Percentiles rank a stretch among this genome's conserved stretches.
Conservation (phyloP, 2,329 filamentous ascomycete genomes). For the Xylariaceae sp. region DNA sequence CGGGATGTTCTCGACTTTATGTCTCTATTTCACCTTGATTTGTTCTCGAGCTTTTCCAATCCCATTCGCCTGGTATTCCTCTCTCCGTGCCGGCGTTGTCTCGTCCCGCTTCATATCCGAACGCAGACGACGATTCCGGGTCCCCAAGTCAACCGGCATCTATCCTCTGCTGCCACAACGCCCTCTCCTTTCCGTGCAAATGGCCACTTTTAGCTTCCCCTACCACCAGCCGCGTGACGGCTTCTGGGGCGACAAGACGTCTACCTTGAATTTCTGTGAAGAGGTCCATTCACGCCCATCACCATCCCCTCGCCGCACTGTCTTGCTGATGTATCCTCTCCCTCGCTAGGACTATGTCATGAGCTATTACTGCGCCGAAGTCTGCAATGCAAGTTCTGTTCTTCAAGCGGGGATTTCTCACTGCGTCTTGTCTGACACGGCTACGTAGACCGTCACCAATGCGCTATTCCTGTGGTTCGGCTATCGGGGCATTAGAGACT, state of each 20-base stretch:
- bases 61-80: too few relatives aligned
- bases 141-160: too few relatives aligned
- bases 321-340: constrained; percentile 10
- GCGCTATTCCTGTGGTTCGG: constrained; percentile 77
- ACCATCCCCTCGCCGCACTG: neutral
- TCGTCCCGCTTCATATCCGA: too few relatives aligned
- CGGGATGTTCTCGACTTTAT: too few relatives aligned
- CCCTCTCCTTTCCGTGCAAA: neutral
- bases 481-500: constrained; percentile 70
- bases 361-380: constrained; percentile 72
- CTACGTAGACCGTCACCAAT: constrained; percentile 69
- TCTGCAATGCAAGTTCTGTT: constrained; percentile 57
- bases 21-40: too few relatives aligned
- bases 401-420: neutral
- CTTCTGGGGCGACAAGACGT: constrained; percentile 68
- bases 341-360: constrained; percentile 58
- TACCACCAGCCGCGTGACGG: constrained; percentile 41
- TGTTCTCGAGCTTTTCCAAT: too few relatives aligned
- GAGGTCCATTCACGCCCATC: constrained; percentile 50
- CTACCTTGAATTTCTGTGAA: constrained; percentile 77
- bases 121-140: too few relatives aligned
- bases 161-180: too few relatives aligned
- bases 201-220: constrained; percentile 29
- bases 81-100: too few relatives aligned
- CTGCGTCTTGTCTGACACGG: neutral